A percentile compares a stretch with the other conserved stretches of the same genome.
phyloP scores from a whole-genome alignment of 2,329 filamentous ascomycete genomes.

The Calonectria pseudoturangicola region DNA sequence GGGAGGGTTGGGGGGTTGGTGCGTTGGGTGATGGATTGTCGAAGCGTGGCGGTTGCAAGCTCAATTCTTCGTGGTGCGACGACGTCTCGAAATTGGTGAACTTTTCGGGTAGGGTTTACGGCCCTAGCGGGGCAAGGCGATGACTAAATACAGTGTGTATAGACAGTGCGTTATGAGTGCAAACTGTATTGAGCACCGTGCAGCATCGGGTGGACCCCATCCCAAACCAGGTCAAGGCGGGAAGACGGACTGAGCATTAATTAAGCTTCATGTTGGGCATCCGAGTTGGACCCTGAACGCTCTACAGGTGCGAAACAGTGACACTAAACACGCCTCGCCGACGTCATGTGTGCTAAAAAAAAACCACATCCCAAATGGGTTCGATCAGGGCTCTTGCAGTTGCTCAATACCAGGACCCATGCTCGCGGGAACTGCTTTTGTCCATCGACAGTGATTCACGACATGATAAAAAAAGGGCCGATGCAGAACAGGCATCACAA shows the following conservation, averaged over 20 bases:
- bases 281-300: background rate
- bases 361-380: background rate
- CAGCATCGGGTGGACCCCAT: background rate
- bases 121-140: constrained; percentile 53
- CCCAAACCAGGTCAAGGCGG: background rate
- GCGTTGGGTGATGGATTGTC: constrained; percentile 58
- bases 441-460: constrained; percentile 1
- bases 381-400: background rate
- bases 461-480: constrained; percentile 4
- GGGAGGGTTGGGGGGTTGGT: constrained; percentile 53
- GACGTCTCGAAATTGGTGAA: constrained; percentile 51
- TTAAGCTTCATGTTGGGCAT: background rate
- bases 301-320: background rate
- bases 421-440: background rate
- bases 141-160: constrained; percentile 53
- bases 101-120: constrained; percentile 58
- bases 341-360: constrained; percentile 1
- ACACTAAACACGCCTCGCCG: background rate
- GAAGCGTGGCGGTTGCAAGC: constrained; percentile 54
- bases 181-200: constrained; percentile 36
- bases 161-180: constrained; percentile 7
- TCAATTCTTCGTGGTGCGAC: constrained; percentile 46
- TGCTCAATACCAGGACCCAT: background rate
- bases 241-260: constrained; percentile 1
- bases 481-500: background rate